phyloP scores from a whole-genome alignment of 2,329 filamentous ascomycete species.

The Cytospora paraplurivora region DNA sequence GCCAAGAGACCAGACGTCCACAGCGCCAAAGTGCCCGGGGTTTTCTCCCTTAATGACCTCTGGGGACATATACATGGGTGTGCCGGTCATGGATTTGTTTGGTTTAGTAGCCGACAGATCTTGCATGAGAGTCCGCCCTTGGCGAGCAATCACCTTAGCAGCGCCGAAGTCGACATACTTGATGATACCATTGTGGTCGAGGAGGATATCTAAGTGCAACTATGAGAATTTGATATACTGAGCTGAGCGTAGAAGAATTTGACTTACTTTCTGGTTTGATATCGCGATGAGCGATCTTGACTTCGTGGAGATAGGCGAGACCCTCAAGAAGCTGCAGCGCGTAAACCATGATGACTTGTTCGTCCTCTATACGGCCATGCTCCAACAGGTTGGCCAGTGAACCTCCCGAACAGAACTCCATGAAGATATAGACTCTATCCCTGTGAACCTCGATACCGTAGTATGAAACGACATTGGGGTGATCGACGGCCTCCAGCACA shows the following conservation, averaged over 20 bases:
- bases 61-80: constrained; percentile 99
- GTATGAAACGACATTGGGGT: constrained; percentile 97
- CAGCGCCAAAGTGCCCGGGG: constrained; percentile 77
- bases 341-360: constrained; percentile 97
- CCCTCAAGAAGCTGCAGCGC: constrained; percentile 92
- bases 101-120: constrained; percentile 62
- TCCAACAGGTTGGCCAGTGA: constrained; percentile 88
- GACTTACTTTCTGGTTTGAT: constrained; percentile 93
- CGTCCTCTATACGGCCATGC: constrained; percentile 95
- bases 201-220: constrained; percentile 71
- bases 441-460: constrained; percentile 97
- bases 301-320: constrained; percentile 88
- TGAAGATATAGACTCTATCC: constrained; percentile 99
- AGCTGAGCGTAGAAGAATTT: neutral
- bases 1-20: constrained; percentile 94
- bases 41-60: constrained; percentile 94
- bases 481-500: constrained; percentile 90
- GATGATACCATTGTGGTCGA: constrained; percentile 97
- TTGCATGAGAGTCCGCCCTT: constrained; percentile 81
- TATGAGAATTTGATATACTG: constrained; percentile 23
- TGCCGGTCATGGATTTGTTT: constrained; percentile 94
- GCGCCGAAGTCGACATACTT: constrained; percentile 99
- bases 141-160: constrained; percentile 92
- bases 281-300: constrained; percentile 90
- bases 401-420: constrained; percentile 98